Base-by-base conservation (phyloP, 108 stramenopile species). In the Cyclotella atomus region DNA sequence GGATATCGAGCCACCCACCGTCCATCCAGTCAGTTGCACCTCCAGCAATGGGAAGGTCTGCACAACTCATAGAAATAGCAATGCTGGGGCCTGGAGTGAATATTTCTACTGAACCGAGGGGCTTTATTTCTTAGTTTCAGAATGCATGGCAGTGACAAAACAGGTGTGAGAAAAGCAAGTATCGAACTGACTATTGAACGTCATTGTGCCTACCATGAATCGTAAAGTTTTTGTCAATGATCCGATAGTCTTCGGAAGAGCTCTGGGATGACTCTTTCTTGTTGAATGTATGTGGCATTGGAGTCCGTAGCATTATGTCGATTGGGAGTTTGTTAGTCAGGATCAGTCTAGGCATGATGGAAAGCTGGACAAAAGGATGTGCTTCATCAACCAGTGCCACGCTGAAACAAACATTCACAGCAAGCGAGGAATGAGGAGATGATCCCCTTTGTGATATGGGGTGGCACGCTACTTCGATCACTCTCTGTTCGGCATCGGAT, bases 61-160 rank as follows among this genome's bases (percentile, higher is more conserved):
- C 75, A 30, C 89, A 85, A 49, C 82, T 84, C 45, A 88, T 54
- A 52, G 84, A 76, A 10, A 92, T 53, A 4, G 94, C 90, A 45
- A 95, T 83, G 3, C 90, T 91, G 21, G 88, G 89, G 0, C 94
- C 91, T 23, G 91, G 88, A 10, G 91, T 92, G 71, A 87, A 92
- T 2, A 95, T 70, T 61, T 95, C 91, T 10, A 92, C 64, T n/a
- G 70, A 55, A 38, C 82, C 82, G 23, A 82, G 68, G 14, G 79
- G 80, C n/a, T 78, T 54, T 24, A 95, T 90, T 84, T 25, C 76
- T 59, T 2, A n/a, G n/a, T n/a, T n/a, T n/a, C n/a, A n/a, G n/a
- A n/a, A n/a, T n/a, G n/a, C n/a, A n/a, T n/a, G n/a, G 29, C 12
- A 57, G 15, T 28, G 28, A 19, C 3, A 57, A n/a, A 57, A 1